These are phyloP conservation scores for Stephania cephalantha DNA, from an alignment of 164 flowering plant genomes.

Conservation along the genomic window DNA sequence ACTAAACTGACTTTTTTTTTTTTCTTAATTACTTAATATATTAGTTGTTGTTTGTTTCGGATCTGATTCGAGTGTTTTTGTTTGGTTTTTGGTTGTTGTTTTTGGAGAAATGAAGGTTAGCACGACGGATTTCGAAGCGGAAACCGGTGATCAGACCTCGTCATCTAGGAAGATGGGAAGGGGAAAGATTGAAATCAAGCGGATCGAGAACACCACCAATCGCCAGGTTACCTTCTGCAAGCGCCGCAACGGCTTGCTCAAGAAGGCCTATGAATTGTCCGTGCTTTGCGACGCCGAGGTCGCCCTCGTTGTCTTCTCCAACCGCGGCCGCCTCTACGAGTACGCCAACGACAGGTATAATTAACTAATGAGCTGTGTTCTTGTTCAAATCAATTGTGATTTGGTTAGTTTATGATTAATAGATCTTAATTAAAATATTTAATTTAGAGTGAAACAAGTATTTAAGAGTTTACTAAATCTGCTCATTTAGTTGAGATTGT, in stretches of 20 bases:
- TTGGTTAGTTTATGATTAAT: background rate
- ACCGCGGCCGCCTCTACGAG: constrained; percentile 31
- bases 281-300: constrained; percentile 30
- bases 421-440: background rate
- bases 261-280: constrained; percentile 30
- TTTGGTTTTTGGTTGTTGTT: background rate
- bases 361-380: background rate
- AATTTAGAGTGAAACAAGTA: background rate
- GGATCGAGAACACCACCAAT: constrained; percentile 30
- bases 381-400: no score
- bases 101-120: constrained; percentile 2
- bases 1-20: no score
- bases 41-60: background rate
- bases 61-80: background rate
- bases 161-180: constrained; percentile 19
- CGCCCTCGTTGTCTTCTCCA: constrained; percentile 28
- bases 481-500: background rate
- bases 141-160: background rate
- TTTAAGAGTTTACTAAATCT: no score
- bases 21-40: background rate
- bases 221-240: constrained; percentile 33
- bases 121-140: constrained; percentile 6
- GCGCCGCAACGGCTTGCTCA: constrained; percentile 27
- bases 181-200: constrained; percentile 30
- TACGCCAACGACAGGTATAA: constrained; percentile 26